These are phyloP conservation scores for Cordyceps fumosorosea DNA, from an alignment of 2,329 filamentous ascomycete genomes.

Conservation along the genomic window DNA sequence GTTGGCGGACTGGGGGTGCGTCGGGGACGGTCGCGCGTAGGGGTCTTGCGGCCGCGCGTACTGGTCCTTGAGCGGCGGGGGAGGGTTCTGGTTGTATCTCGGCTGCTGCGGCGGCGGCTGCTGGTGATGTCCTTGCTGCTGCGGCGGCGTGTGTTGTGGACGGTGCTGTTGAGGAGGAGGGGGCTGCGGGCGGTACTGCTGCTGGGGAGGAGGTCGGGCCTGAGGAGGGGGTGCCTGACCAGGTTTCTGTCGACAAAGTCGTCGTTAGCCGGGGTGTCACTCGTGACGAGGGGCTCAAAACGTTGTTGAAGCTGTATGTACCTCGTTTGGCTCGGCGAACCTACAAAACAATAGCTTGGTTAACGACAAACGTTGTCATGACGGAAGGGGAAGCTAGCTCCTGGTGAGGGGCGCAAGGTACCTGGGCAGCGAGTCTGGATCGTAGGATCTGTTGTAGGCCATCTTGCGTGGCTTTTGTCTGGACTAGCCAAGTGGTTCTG, in stretches of 20 bases:
- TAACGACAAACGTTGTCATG: not conserved
- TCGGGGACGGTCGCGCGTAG: conserved; percentile 13
- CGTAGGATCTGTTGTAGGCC: conserved; percentile 91
- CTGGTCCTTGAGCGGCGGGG: conserved; percentile 30
- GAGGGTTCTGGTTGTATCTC: conserved; percentile 44
- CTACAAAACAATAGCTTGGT: conserved; percentile 30
- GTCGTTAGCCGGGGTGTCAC: not conserved
- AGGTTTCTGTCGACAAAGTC: conserved; percentile 26
- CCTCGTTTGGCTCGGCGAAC: conserved; percentile 70
- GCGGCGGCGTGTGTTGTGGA: conserved; percentile 16
- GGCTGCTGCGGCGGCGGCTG: conserved; percentile 19
- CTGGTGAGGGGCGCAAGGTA: conserved; percentile 32
- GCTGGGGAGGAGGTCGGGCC: conserved; percentile 15
- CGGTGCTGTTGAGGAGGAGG: conserved; percentile 14
- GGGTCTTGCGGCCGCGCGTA: conserved; percentile 22
- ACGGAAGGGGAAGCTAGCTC: not conserved
- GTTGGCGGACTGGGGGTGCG: conserved; percentile 20
- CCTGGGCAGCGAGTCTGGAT: conserved; percentile 92
- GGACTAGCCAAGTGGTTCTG: too few relatives aligned
- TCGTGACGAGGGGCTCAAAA: not conserved
- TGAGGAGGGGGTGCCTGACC: conserved; percentile 21
- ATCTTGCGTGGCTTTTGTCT: conserved; percentile 41
- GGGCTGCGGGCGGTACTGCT: conserved; percentile 14
- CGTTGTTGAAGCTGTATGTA: conserved; percentile 28
- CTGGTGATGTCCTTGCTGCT: conserved; percentile 19